Evolutionary conservation across 768 basidiomycete genomes (phyloP).

Genomic region (Rhodosporidiobolus odoratus): DNA sequence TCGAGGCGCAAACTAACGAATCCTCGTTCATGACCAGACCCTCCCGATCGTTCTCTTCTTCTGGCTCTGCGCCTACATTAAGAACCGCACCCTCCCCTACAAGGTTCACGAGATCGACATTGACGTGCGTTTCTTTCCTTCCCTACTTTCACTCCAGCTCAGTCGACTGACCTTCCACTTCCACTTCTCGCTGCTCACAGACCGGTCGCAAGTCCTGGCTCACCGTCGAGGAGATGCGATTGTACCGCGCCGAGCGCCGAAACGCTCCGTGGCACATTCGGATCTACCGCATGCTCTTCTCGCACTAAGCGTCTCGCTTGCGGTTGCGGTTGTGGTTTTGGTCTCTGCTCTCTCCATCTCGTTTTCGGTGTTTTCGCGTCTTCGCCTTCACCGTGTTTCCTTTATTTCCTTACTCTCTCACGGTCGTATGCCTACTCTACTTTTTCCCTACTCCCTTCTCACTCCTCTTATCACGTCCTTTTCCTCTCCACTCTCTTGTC

Average conservation of each 20-base stretch:
- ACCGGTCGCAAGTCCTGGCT: slow-evolving; percentile 41
- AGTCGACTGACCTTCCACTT: not conserved
- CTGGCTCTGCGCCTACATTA: slow-evolving; percentile 36
- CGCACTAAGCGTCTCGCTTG: too few species aligned
- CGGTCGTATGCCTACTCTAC: too few species aligned
- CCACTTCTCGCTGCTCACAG: not conserved
- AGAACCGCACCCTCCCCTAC: slow-evolving; percentile 35
- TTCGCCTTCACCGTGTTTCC: too few species aligned
- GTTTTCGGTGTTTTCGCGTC: too few species aligned
- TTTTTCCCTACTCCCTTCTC: too few species aligned
- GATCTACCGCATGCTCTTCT: slow-evolving; percentile 34
- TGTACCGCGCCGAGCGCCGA: slow-evolving; percentile 33
- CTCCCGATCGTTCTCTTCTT: slow-evolving; percentile 38
- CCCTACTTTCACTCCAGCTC: too few species aligned
- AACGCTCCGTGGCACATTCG: slow-evolving; percentile 27
- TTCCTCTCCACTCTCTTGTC: too few species aligned
- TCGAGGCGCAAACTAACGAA: not conserved
- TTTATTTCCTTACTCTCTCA: too few species aligned
- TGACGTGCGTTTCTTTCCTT: slow-evolving; percentile 11
- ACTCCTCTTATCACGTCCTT: too few species aligned
- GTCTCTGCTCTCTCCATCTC: too few species aligned
- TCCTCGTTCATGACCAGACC: not conserved
- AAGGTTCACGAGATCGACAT: slow-evolving; percentile 41
- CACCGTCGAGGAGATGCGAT: slow-evolving; percentile 39
- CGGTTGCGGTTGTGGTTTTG: too few species aligned